phyloP scores from a whole-genome alignment of 345 rosid species.

The Lepidium africanum region DNA sequence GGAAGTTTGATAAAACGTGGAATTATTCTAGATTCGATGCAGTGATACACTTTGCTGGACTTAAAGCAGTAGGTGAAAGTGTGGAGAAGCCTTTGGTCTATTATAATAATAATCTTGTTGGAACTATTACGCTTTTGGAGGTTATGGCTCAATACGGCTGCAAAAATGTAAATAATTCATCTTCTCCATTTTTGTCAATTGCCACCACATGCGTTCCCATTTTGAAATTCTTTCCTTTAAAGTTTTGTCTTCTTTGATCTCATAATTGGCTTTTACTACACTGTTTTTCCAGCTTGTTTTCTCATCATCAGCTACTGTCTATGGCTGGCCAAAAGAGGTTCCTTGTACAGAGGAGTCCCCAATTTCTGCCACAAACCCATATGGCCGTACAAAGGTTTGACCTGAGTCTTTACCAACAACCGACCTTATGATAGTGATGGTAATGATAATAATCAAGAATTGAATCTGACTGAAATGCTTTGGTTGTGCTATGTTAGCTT shows the following conservation, averaged over 20 bases:
- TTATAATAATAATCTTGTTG: constrained; percentile 73
- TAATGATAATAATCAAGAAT: not conserved
- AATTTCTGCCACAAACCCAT: constrained; percentile 66
- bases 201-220: constrained; percentile 9
- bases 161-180: constrained; percentile 52
- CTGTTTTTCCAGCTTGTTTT: constrained; percentile 72
- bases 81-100: constrained; percentile 79
- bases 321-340: constrained; percentile 95
- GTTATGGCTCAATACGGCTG: constrained; percentile 81
- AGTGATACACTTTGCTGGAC: constrained; percentile 97
- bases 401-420: not conserved
- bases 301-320: constrained; percentile 97
- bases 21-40: constrained; percentile 68
- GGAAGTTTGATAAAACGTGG: constrained; percentile 5
- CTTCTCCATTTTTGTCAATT: not conserved
- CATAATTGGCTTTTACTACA: constrained; percentile 12
- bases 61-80: constrained; percentile 97
- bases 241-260: constrained; percentile 1
- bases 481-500: constrained; percentile 44
- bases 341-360: constrained; percentile 94
- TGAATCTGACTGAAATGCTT: not conserved
- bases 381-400: constrained; percentile 84
- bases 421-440: not conserved
- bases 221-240: not conserved
- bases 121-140: constrained; percentile 72